Evolutionary conservation across 495 filamentous ascomycete genomes (phyloP).

Genomic region (Hypoxylon lienhwacheense): DNA sequence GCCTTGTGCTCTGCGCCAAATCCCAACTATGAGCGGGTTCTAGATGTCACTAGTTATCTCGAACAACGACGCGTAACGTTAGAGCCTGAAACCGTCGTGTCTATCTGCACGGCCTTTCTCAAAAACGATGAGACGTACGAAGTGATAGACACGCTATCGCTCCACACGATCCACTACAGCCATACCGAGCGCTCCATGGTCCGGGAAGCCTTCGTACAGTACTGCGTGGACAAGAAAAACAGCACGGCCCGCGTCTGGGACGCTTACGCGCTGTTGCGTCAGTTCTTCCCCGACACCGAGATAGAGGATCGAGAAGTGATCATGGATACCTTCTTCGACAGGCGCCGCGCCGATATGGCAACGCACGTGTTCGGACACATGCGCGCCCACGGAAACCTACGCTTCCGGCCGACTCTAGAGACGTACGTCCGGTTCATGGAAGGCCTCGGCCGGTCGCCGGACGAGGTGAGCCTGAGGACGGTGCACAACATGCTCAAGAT

Average conservation of each 20-base stretch:
- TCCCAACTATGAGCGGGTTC: conserved; percentile 65
- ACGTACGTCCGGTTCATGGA: conserved; percentile 77
- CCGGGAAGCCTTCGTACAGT: conserved; percentile 63
- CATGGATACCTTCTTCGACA: conserved; percentile 82
- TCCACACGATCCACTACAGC: conserved; percentile 65
- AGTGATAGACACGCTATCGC: conserved; percentile 73
- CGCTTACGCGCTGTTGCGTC: conserved; percentile 72
- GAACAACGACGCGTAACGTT: conserved; percentile 69
- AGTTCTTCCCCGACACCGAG: conserved; percentile 75
- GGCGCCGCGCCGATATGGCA: conserved; percentile 77
- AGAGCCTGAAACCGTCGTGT: conserved; percentile 69
- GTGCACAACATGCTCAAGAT: conserved; percentile 93
- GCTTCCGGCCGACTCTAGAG: conserved; percentile 64
- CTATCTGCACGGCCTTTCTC: conserved; percentile 71
- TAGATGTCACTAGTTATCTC: conserved; percentile 72
- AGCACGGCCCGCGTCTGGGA: conserved; percentile 73
- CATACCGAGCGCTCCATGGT: conserved; percentile 64
- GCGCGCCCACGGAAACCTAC: conserved; percentile 62
- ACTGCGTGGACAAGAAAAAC: conserved; percentile 62
- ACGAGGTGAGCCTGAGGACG: conserved; percentile 66
- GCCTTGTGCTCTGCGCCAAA: conserved; percentile 61
- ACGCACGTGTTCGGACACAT: conserved; percentile 86
- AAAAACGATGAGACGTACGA: conserved; percentile 71
- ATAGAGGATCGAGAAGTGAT: conserved; percentile 63
- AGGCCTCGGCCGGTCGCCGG: conserved; percentile 67